Percentiles rank a stretch among this genome's conserved stretches.
These are phyloP conservation scores for Melaleuca alternifolia DNA, from an alignment of 345 rosid species.

Conservation along the genomic window DNA sequence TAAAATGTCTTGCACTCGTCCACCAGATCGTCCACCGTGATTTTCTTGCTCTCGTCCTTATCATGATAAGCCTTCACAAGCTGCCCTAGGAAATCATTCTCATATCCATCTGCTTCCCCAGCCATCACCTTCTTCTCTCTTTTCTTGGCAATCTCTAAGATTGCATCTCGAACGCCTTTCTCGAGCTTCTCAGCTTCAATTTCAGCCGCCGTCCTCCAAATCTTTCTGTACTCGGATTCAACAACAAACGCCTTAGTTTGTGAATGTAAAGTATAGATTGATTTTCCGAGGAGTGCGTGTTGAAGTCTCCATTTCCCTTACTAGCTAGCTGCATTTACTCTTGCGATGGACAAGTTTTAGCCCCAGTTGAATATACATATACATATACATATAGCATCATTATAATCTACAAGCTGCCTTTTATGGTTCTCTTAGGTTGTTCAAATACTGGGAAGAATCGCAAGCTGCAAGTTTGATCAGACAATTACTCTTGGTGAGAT, in stretches of 20 bases:
- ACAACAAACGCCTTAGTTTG: background rate
- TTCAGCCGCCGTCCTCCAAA: background rate
- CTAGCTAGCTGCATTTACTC: background rate
- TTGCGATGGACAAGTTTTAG: background rate
- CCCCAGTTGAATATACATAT: no score
- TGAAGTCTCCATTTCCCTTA: background rate
- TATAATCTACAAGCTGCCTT: background rate
- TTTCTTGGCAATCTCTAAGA: background rate
- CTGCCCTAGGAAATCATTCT: background rate
- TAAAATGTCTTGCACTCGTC: background rate
- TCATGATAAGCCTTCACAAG: background rate
- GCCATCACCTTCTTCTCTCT: background rate
- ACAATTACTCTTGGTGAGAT: background rate
- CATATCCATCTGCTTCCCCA: background rate
- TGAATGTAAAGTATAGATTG: background rate
- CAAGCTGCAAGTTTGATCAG: background rate
- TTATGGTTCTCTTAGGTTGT: background rate
- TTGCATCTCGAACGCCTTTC: background rate
- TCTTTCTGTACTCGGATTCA: background rate
- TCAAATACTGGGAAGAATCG: background rate
- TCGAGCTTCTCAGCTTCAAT: background rate
- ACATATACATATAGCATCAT: background rate
- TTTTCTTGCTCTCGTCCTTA: background rate
- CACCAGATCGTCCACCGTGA: background rate
- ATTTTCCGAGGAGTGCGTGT: background rate